These are phyloP conservation scores for Austroboletus festivus DNA, from an alignment of 768 basidiomycete genomes.

Conservation along the genomic window DNA sequence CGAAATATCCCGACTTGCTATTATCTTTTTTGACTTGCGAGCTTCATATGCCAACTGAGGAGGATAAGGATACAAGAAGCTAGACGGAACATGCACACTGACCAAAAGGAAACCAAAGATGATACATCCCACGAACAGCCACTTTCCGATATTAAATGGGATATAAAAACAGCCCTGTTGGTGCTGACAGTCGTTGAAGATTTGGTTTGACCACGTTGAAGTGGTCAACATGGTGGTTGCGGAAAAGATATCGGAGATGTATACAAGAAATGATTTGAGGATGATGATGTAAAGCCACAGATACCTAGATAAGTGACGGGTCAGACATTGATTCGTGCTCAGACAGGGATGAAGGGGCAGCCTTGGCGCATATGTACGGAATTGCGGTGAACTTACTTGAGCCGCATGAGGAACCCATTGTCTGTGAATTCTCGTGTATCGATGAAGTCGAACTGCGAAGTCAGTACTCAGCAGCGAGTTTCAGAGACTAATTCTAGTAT, in stretches of 20 bases:
- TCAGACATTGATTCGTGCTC: constrained; percentile 9
- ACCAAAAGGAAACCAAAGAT: constrained; percentile 96
- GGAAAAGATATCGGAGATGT: constrained; percentile 96
- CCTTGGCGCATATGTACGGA: neutral
- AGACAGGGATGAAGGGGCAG: neutral
- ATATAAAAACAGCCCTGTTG: constrained; percentile 76
- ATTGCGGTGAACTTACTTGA: constrained; percentile 55
- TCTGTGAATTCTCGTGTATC: constrained; percentile 91
- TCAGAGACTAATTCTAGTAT: neutral
- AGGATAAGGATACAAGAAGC: constrained; percentile 7
- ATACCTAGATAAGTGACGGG: constrained; percentile 54
- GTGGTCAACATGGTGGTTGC: constrained; percentile 95
- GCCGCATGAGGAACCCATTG: constrained; percentile 79
- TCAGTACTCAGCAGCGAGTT: constrained; percentile 1
- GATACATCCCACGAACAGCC: constrained; percentile 98
- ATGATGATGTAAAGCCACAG: constrained; percentile 90
- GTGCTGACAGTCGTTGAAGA: constrained; percentile 70
- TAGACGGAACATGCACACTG: constrained; percentile 23
- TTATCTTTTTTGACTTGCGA: constrained; percentile 89
- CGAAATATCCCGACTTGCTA: constrained; percentile 93
- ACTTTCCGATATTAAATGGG: constrained; percentile 86
- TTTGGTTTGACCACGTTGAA: constrained; percentile 85
- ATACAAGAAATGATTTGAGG: constrained; percentile 94
- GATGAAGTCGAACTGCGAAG: constrained; percentile 87
- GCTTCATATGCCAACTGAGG: constrained; percentile 85